These are phyloP conservation scores for Paspalum vaginatum DNA, from an alignment of 176 grass and related monocot genomes.

Conservation along the genomic window DNA sequence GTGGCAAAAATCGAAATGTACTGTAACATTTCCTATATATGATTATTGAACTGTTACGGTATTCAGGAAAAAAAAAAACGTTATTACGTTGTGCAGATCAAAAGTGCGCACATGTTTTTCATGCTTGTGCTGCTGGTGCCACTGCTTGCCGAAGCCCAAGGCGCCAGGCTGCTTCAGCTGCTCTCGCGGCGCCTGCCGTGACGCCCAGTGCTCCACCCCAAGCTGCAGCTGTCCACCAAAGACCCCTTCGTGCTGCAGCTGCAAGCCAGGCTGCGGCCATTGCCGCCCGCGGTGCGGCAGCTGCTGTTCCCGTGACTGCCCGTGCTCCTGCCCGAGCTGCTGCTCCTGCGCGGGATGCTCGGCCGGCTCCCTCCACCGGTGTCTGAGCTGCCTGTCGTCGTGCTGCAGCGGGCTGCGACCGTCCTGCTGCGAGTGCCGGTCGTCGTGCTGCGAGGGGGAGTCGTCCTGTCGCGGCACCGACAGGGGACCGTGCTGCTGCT, in stretches of 20 bases:
- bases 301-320: slow-evolving; percentile 22
- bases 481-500: slow-evolving; percentile 38
- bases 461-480: slow-evolving; percentile 32
- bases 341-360: slow-evolving; percentile 4
- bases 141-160: slow-evolving; percentile 38
- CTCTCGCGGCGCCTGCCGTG: slow-evolving; percentile 51
- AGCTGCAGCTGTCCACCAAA: slow-evolving; percentile 33
- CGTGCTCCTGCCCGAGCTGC: slow-evolving; percentile 20
- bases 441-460: slow-evolving; percentile 47
- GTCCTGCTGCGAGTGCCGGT: slow-evolving; percentile 55
- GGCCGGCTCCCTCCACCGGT: not conserved
- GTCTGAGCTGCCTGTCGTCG: slow-evolving; percentile 44
- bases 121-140: slow-evolving; percentile 67
- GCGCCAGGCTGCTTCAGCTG: slow-evolving; percentile 35
- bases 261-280: slow-evolving; percentile 9
- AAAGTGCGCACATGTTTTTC: slow-evolving; percentile 53
- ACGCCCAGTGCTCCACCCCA: slow-evolving; percentile 43
- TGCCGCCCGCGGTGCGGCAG: slow-evolving; percentile 36
- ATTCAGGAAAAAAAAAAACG: not conserved
- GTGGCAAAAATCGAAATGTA: not conserved
- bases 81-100: slow-evolving; percentile 47
- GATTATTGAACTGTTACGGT: not conserved
- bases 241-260: slow-evolving; percentile 18
- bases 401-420: slow-evolving; percentile 45
- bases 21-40: not conserved